Evolutionary conservation across 2,329 filamentous ascomycete genomes (phyloP).

Genomic region (Myriosclerotinia duriaeana): DNA sequence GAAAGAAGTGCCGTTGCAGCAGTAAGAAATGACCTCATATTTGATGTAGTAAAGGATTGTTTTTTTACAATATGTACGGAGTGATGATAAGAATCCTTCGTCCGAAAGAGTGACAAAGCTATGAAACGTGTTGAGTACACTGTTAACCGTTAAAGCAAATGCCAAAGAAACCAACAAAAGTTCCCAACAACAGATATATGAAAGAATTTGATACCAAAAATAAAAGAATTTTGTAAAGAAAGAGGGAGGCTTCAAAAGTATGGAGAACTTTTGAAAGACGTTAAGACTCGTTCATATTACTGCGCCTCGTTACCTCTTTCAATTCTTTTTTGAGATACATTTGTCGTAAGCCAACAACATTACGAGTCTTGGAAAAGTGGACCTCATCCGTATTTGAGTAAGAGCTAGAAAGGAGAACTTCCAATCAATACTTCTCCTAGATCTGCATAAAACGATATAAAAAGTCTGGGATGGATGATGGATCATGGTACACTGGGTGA

Average conservation of each 20-base stretch:
- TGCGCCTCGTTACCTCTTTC: conserved; percentile 22
- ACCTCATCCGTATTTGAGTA: conserved; percentile 16
- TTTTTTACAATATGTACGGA: neutral
- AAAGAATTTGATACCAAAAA: neutral
- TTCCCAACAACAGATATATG: neutral
- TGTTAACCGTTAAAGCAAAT: neutral
- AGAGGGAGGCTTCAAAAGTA: conserved; percentile 10
- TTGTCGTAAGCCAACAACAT: conserved; percentile 23
- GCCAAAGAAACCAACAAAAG: neutral
- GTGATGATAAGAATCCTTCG: neutral
- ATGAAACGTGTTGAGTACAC: neutral
- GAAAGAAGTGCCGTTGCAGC: conserved; percentile 34
- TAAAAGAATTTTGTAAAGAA: conserved; percentile 12
- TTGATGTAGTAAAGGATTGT: conserved; percentile 2
- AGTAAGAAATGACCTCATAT: conserved; percentile 30
- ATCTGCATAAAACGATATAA: conserved; percentile 12
- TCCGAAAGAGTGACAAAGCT: neutral
- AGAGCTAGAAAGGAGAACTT: conserved; percentile 18
- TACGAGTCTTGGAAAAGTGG: conserved; percentile 26
- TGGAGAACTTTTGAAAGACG: conserved; percentile 10
- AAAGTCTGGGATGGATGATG: conserved; percentile 3
- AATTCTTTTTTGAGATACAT: neutral
- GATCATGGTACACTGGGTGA: conserved; percentile 6
- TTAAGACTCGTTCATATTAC: conserved; percentile 13
- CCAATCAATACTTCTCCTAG: conserved; percentile 13